Base-by-base conservation (phyloP, 192 early-diverging fungal genomes). In the Phycomyces blakesleeanus region DNA sequence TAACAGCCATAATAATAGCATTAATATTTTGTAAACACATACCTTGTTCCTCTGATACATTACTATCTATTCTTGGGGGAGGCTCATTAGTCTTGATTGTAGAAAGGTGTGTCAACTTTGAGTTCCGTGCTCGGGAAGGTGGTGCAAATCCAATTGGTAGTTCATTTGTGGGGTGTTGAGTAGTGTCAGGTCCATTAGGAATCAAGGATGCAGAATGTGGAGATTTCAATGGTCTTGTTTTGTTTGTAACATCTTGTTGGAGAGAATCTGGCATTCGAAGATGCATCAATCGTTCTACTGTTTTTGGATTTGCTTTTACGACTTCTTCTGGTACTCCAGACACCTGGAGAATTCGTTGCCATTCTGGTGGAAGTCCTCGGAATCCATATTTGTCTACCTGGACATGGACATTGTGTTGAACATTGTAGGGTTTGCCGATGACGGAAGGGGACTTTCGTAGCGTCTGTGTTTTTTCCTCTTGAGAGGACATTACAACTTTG, bases 341-440 rank as follows among this genome's bases (percentile, higher is more conserved):
- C 6, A 66, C 63, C 20, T 79, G 59, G 11, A 81, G 55, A 10
- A 77, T 68, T 5, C 66, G 63, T 47, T 70, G 75, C 82, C 79
- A 81, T 40, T 79, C 76, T 15, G 57, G 57, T 20, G 82, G 82
- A 37, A 84, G 34, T 2, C 79, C 82, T 74, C 76, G 57, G 25
- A 52, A 78, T 42, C 49, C 58, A 57, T 64, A 49, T 6, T 77
- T 53, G 51, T 78, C 68, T 27, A 83, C 59, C 49, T 76, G 67
- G 49, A 83, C 82, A 64, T 83, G 82, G 14, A 81, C 66, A 44
- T 76, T 74, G 40, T 81, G 79, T 25, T 81, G 66, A 20, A 81
- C 66, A 58, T 83, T 81, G 53, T 79, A 83, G 8, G 81, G 81
- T 55, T 72, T 69, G 18, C 81, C 77, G 50, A 83, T 83, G 9